A percentile compares a stretch with the other conserved stretches of the same genome.
phyloP scores from a whole-genome alignment of 257 asterid species.

The Plantago major region DNA sequence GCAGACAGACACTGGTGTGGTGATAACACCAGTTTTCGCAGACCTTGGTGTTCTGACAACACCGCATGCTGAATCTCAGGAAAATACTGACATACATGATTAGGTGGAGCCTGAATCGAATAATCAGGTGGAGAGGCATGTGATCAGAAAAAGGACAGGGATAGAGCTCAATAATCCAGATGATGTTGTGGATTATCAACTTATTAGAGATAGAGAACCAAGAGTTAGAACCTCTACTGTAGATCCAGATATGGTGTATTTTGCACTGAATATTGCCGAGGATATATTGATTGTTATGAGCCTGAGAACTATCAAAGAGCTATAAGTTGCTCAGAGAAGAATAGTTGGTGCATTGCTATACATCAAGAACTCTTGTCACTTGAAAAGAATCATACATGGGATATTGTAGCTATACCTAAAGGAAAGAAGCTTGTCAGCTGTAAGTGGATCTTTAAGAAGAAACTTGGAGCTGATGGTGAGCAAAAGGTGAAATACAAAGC shows the following conservation, averaged over 20 bases:
- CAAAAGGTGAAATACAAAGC: background rate
- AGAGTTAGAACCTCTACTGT: background rate
- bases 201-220: background rate
- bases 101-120: background rate
- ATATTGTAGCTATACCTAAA: background rate
- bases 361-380: background rate
- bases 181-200: background rate
- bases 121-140: background rate
- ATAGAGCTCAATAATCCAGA: background rate
- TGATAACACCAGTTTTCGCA: background rate
- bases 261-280: background rate
- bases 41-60: background rate
- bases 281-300: background rate
- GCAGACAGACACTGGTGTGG: background rate
- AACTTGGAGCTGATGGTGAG: background rate
- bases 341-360: background rate
- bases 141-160: background rate
- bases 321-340: background rate
- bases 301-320: background rate
- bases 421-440: background rate
- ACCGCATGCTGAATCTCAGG: background rate
- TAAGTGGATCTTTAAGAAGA: background rate
- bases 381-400: background rate
- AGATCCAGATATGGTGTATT: background rate
- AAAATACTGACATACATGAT: background rate